Evolutionary conservation across 208 protist species (phyloP), one percentile per base, ranked within the genome.

Genomic region (Crithidia thermophila): DNA sequence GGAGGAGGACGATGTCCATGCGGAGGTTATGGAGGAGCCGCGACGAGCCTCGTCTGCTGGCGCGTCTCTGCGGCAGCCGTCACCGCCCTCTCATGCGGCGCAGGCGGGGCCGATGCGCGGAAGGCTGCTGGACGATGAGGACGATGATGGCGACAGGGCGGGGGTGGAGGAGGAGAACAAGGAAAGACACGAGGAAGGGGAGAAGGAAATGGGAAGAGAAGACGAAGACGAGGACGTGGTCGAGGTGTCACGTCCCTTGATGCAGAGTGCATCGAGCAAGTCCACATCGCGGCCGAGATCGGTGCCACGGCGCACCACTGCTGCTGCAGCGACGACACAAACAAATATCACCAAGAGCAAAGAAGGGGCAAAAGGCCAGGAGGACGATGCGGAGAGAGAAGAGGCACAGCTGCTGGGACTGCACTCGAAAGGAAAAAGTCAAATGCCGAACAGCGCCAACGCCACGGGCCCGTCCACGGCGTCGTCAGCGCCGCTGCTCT

Each of bases 11-110:
- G n/a, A n/a, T n/a, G n/a, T n/a, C n/a, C n/a, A n/a, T n/a, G n/a
- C n/a, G n/a, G n/a, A n/a, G n/a, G n/a, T n/a, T n/a, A n/a, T n/a
- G 25, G 37, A 10, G 10, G 37, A 64, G 42, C 25, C 36, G 52
- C 60, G 53, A 14, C 62, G 43, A 2, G 61, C 69, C 6, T 62
- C 69, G 2, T 64, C 55, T 2, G 37, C 46, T 31, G 69, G 61
- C 2, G 37, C 46, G 7, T 28, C 61, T 34, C 28, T 69, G 55
- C 43, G 20, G 34, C 33, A 20, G 3, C 14, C 18, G 13, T 1
- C 58, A 0, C 33, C 57, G 31, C 33, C 51, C 25, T n/a, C n/a
- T n/a, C n/a, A n/a, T n/a, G n/a, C n/a, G n/a, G n/a, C n/a, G n/a
- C n/a, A n/a, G n/a, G n/a, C n/a, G n/a, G n/a, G n/a, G n/a, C n/a